Evolutionary conservation across 495 filamentous ascomycete species (phyloP).

Genomic region (Beverwykella pulmonaria): DNA sequence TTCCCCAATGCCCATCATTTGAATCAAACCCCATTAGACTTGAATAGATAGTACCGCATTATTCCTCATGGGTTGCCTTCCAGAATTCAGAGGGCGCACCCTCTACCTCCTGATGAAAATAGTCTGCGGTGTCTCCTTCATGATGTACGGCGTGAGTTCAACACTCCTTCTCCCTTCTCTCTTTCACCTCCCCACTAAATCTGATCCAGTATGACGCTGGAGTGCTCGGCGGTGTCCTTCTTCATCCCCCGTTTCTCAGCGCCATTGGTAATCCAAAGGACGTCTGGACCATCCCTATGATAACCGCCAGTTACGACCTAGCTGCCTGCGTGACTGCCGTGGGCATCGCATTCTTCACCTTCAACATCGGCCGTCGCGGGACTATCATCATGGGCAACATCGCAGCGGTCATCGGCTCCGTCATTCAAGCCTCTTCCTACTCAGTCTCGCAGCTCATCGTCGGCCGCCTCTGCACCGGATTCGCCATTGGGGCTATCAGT

Average conservation of each 20-base stretch:
- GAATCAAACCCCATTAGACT: too few species aligned
- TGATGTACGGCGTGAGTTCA: slow-evolving; percentile 36
- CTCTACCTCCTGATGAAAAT: slow-evolving; percentile 38
- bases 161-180: neutral
- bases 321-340: slow-evolving; percentile 45
- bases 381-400: slow-evolving; percentile 44
- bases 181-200: neutral
- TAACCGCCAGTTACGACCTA: slow-evolving; percentile 45
- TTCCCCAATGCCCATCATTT: too few species aligned
- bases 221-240: slow-evolving; percentile 49
- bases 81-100: slow-evolving; percentile 19
- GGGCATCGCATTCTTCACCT: slow-evolving; percentile 35
- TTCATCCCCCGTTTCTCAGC: slow-evolving; percentile 43
- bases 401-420: slow-evolving; percentile 6
- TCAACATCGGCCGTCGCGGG: slow-evolving; percentile 25
- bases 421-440: slow-evolving; percentile 9
- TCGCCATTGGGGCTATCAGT: slow-evolving; percentile 5
- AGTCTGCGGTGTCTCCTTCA: slow-evolving; percentile 33
- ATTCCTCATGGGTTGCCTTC: slow-evolving; percentile 16
- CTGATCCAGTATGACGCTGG: slow-evolving; percentile 45
- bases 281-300: slow-evolving; percentile 47
- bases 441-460: slow-evolving; percentile 12
- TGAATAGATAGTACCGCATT: too few species aligned
- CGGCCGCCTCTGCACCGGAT: slow-evolving; percentile 4
- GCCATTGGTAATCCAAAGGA: slow-evolving; percentile 48